A percentile compares a stretch with the other conserved stretches of the same genome.
Evolutionary conservation across 73 alveolate species (phyloP).

Genomic region (Blepharisma japonicum): DNA sequence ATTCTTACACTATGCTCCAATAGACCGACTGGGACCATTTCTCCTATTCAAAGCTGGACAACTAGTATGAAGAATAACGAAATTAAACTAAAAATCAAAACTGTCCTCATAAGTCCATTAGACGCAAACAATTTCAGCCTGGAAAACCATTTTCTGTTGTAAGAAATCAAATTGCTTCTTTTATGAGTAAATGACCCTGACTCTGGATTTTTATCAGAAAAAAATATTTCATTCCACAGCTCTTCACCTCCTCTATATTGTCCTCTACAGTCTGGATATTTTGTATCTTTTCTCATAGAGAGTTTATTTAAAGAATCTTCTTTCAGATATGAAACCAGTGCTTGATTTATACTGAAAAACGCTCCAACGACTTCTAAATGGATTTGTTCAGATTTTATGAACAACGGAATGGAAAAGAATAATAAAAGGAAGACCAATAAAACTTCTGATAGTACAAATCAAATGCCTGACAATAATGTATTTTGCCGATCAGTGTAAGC

Average conservation of each 20-base stretch:
- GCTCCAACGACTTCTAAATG: neutral
- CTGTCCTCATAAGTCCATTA: too few species aligned
- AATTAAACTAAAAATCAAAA: too few species aligned
- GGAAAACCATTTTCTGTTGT: too few species aligned
- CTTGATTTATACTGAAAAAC: neutral
- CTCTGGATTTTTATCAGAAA: neutral
- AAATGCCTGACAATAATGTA: neutral
- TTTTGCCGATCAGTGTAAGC: slow-evolving; percentile 1
- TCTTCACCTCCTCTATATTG: slow-evolving; percentile 21
- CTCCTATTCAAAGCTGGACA: too few species aligned
- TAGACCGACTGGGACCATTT: too few species aligned
- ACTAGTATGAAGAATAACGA: too few species aligned
- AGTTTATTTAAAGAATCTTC: too few species aligned
- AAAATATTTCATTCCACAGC: slow-evolving; percentile 5
- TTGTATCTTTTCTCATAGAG: neutral
- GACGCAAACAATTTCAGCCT: too few species aligned
- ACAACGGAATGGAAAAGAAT: neutral
- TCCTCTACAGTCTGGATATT: slow-evolving; percentile 19
- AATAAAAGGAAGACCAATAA: neutral
- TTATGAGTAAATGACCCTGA: too few species aligned
- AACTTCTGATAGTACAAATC: neutral
- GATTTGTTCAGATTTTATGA: neutral
- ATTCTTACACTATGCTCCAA: too few species aligned
- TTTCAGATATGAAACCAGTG: too few species aligned
- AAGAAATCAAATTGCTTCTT: too few species aligned